Evolutionary conservation across 2,329 filamentous ascomycete genomes (phyloP).

Genomic region (Botrytis byssoidea): DNA sequence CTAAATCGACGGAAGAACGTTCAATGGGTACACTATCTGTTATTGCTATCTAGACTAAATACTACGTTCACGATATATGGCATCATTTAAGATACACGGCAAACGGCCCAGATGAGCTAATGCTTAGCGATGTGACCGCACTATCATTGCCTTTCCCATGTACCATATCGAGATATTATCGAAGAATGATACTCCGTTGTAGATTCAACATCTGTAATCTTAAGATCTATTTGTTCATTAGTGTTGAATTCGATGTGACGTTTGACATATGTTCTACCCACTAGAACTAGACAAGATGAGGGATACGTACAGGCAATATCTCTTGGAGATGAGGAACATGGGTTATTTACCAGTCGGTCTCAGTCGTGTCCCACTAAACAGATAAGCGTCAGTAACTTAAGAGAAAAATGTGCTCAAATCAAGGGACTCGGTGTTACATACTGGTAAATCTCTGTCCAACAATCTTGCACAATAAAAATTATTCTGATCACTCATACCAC

Average conservation of each 20-base stretch:
- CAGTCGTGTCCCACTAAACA: background rate
- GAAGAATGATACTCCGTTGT: background rate
- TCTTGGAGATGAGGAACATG: background rate
- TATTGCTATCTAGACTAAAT: background rate
- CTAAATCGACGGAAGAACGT: background rate
- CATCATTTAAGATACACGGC: background rate
- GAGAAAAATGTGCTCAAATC: background rate
- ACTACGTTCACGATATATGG: background rate
- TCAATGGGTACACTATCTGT: background rate
- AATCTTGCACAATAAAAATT: background rate
- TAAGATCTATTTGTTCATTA: background rate
- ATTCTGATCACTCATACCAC: background rate
- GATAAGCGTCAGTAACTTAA: background rate
- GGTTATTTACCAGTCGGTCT: background rate
- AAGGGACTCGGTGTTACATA: background rate
- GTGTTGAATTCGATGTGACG: background rate
- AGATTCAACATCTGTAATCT: background rate
- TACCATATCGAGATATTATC: background rate
- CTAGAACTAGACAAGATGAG: no score
- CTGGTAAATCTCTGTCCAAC: background rate
- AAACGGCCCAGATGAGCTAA: background rate
- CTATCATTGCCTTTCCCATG: background rate
- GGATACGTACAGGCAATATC: background rate
- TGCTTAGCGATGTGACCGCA: background rate
- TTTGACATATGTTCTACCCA: background rate